A percentile compares a stretch with the other conserved stretches of the same genome.
Evolutionary conservation across 2,329 filamentous ascomycete genomes (phyloP).

Genomic region (Alternaria gansuensis): DNA sequence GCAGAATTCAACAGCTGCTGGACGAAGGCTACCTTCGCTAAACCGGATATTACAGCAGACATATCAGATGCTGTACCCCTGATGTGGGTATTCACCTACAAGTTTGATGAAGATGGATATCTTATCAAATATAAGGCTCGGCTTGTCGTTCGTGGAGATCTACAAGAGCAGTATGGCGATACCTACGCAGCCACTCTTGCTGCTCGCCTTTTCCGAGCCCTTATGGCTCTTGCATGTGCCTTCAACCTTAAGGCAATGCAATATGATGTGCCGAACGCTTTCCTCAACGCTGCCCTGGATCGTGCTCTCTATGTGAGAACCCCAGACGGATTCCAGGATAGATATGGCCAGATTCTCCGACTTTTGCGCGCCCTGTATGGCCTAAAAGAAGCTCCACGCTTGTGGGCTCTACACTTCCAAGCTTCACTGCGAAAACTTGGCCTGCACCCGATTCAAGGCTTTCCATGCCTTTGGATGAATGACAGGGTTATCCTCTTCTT

Average conservation of each 20-base stretch:
- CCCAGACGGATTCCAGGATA: neutral
- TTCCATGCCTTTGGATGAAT: no score
- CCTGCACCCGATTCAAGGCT: no score
- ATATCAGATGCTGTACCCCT: no score
- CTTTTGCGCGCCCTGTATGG: no score
- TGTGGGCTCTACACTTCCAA: no score
- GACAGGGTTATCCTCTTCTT: no score
- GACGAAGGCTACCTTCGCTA: slow-evolving; percentile 6
- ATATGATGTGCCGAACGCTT: neutral
- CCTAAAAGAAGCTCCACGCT: no score
- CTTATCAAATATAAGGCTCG: slow-evolving; percentile 27
- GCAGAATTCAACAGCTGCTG: slow-evolving; percentile 6
- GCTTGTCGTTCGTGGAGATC: slow-evolving; percentile 23
- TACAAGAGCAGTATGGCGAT: slow-evolving; percentile 19
- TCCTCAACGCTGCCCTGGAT: no score
- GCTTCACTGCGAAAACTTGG: no score
- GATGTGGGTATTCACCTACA: slow-evolving; percentile 31
- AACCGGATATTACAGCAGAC: no score
- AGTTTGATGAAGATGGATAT: slow-evolving; percentile 26
- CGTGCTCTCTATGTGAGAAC: no score
- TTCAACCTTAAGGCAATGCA: slow-evolving; percentile 27
- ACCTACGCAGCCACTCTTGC: slow-evolving; percentile 37
- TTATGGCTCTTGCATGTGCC: slow-evolving; percentile 32
- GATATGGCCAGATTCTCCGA: no score
- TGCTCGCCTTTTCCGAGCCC: slow-evolving; percentile 23